Base-by-base conservation (phyloP, 106 monocot species). In the Agapanthus africanus region DNA sequence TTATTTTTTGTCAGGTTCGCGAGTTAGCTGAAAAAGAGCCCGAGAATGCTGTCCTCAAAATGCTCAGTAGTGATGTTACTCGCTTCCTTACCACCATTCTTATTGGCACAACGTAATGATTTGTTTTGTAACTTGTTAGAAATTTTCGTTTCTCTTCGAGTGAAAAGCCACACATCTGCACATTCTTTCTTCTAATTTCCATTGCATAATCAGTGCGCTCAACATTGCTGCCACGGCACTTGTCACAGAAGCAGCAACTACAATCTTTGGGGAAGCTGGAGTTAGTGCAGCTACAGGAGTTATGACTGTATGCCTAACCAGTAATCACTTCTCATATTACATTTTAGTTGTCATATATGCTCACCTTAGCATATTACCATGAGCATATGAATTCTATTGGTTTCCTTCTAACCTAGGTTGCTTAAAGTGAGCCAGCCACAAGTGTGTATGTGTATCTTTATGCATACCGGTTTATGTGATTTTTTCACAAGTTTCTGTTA, bases 31-130 rank as follows among this genome's bases (percentile, higher is more conserved):
- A 95, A 38, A 95, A 91, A 70, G 94, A 95, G 64, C 82, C 94
- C 40, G 94, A 95, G 56, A 83, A 83, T 81, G 90, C 85, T 66
- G 88, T 91, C 63, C 91, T 91, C 76, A 82, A 79, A 70, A 88
- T 95, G 77, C 94, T 95, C 61, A 69, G 77, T 54, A 79, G 65
- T 81, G 94, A 95, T 72, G 83, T 90, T 59, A 95, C 87, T 76
- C 90, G 94, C 28, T 95, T 95, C 75, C 75, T 95, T 33, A 95
- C 94, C 7, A 95, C 94, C 50, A 95, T 95, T 83, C 94, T 95
- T 63, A 95, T 95, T 76, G 94, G 91, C 78, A 95, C 91, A 66
- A 95, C 94, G 94, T 95, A 95, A 13, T 76, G 23, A 28, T 72
- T 71, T 68, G 3, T 35, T 66, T 70, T 68, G 21, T 38, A 52